Evolutionary conservation across 352 stramenopile genomes (phyloP), one percentile per base, ranked within the genome.

Genomic region (Phytophthora litchii): DNA sequence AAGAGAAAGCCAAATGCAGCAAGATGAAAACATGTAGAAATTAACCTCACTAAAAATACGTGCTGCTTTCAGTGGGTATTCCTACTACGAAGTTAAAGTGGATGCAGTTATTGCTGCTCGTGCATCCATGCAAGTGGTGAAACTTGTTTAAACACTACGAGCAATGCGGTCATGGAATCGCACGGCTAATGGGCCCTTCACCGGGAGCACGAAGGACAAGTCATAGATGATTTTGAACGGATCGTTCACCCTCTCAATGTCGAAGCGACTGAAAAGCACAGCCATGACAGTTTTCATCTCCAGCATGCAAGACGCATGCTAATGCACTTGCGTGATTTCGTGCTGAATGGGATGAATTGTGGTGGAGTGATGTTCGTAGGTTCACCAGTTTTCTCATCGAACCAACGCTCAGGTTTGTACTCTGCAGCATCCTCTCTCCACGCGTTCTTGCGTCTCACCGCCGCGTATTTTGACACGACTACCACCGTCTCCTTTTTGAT

Each of bases 301-400:
- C 10, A 84, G 58, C 61, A 86, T 54, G 78, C 63, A 23, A 88
- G 70, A 19, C 66, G 47, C 56, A 73, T 72, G n/a, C 79, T 81
- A n/a, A 91, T 63, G 46, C 81, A 92, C 23, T 74, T 67, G 20
- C 80, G 79, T 23, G 69, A 70, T 7, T 80, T 81, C 2, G 60
- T 74, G 23, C 67, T 54, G 64, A 93, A 91, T 1, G 64, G 68
- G 16, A 78, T 65, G 48, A 89, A 90, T 56, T 86, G 68, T 46
- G 70, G 82, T 3, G 54, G 44, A 1, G 25, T 38, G 38, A 62
- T 62, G 0, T 46, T 48, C 44, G 54, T 62, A 8, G 69, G 65
- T 29, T 75, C 64, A 12, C 64, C 60, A 0, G 60, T 84, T 8
- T 38, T 36, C n/a, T 48, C 12, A 17, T 88, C 75, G 13, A 91